Base-by-base conservation (phyloP, 768 basidiomycete genomes). In the Russula vinacea region DNA sequence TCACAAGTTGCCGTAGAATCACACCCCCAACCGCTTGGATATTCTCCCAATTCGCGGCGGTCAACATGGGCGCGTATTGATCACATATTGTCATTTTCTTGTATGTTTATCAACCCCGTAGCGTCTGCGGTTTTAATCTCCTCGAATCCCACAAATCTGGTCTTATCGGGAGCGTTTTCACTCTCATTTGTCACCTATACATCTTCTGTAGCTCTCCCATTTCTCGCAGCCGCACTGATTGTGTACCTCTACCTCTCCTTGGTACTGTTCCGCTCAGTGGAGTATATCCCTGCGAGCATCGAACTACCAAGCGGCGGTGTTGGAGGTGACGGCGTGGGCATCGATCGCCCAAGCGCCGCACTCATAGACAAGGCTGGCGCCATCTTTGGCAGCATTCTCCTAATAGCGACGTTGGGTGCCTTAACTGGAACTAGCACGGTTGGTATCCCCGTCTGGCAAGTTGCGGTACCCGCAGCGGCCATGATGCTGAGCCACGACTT, bases 101-200 rank as follows among this genome's bases (percentile, higher is more conserved):
- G 10, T 19, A 11, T 19, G 3, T 51, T 62, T 14, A 65, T 52
- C 40, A 5, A 29, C 13, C 5, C 3, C n/a, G n/a, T 58, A 76
- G 83, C 81, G 8, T 81, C 79, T 19, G 80, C 79, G 19, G 77
- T 83, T 0, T 76, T 85, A 8, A 92, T 97, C 55, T 88, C 93
- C 2, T 90, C 89, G 0, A 98, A 98, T 71, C 93, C 92, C 2
- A 98, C 96, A 1, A 98, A 98, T 70, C 87, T 97, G 24, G 89
- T 98, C 53, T 85, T 97, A 26, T 90, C 92, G 56, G 92, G 92
- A 58, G 92, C 92, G 0, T 94, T 97, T 72, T 72, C 78, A 5
- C 80, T 96, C 52, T 87, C 89, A 55, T 90, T 91, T 67, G 82
- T 83, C 10, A 83, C 84, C 0, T 94, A 89, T 75, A 90, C 89